Evolutionary conservation across 352 stramenopile species (phyloP).

Genomic region (Globisporangium solare): DNA sequence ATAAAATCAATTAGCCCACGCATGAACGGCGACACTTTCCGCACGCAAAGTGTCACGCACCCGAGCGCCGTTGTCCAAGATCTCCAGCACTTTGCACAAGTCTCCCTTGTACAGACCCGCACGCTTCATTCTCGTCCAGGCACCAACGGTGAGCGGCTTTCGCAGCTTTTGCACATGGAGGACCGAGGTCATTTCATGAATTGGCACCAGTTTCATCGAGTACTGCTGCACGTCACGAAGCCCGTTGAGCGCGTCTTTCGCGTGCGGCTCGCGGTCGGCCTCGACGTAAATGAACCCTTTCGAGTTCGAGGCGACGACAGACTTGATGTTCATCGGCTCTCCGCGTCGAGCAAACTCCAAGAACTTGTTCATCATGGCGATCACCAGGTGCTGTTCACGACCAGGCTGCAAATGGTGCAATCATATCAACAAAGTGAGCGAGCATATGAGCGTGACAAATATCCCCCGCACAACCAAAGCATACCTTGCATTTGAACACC

Average conservation of each 20-base stretch:
- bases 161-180: constrained; percentile 81
- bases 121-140: constrained; percentile 84
- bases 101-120: constrained; percentile 86
- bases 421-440: constrained; percentile 1
- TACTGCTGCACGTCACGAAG: constrained; percentile 83
- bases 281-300: constrained; percentile 90
- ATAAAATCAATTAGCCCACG: neutral
- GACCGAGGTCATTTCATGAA: constrained; percentile 89
- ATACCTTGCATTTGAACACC: constrained; percentile 89
- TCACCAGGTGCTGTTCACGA: constrained; percentile 81
- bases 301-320: constrained; percentile 80
- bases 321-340: constrained; percentile 83
- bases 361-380: constrained; percentile 90
- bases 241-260: constrained; percentile 80
- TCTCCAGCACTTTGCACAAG: constrained; percentile 84
- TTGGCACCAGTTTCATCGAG: constrained; percentile 87
- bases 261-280: constrained; percentile 79
- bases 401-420: constrained; percentile 34
- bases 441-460: neutral
- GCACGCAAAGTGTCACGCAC: constrained; percentile 17
- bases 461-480: neutral
- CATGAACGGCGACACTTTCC: neutral
- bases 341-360: constrained; percentile 80
- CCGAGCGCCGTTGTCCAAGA: constrained; percentile 79
- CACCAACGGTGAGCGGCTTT: constrained; percentile 72